Percentiles rank a stretch among this genome's conserved stretches.
phyloP scores from a whole-genome alignment of 2,329 filamentous ascomycete species.

The Penicillium vulpinum region DNA sequence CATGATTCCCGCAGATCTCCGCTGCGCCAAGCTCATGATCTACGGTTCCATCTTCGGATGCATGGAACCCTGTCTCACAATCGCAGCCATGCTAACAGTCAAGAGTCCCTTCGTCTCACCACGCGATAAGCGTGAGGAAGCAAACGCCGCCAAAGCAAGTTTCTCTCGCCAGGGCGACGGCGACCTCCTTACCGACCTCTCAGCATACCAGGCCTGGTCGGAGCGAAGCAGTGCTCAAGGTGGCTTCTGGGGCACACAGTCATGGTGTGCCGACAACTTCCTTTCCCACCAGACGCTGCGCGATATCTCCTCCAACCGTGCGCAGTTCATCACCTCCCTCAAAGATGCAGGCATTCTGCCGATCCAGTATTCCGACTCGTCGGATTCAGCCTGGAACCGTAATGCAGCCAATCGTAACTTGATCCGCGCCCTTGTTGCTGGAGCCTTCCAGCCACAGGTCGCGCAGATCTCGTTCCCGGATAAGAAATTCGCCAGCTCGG shows the following conservation, averaged over 20 bases:
- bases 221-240: constrained; percentile 57
- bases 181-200: constrained; percentile 82
- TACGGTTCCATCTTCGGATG: constrained; percentile 94
- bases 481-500: constrained; percentile 87
- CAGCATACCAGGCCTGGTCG: constrained; percentile 81
- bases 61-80: constrained; percentile 81
- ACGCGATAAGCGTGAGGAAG: constrained; percentile 76
- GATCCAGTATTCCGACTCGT: constrained; percentile 47
- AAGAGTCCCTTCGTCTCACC: constrained; percentile 85
- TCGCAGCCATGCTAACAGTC: constrained; percentile 88
- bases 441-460: constrained; percentile 79
- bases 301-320: constrained; percentile 83
- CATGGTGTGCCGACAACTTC: constrained; percentile 83
- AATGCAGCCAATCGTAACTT: constrained; percentile 49
- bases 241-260: constrained; percentile 49
- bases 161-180: constrained; percentile 74
- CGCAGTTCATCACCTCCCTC: constrained; percentile 82
- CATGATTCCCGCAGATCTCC: constrained; percentile 89
- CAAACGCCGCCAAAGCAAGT: constrained; percentile 70
- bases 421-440: constrained; percentile 69
- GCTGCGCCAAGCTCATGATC: constrained; percentile 92
- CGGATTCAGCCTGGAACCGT: constrained; percentile 29
- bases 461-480: constrained; percentile 91
- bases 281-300: constrained; percentile 78
- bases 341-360: constrained; percentile 79